Evolutionary conservation across 2,329 filamentous ascomycete species (phyloP), one percentile per base, ranked within the genome.

Genomic region (Trichoderma semiorbis): DNA sequence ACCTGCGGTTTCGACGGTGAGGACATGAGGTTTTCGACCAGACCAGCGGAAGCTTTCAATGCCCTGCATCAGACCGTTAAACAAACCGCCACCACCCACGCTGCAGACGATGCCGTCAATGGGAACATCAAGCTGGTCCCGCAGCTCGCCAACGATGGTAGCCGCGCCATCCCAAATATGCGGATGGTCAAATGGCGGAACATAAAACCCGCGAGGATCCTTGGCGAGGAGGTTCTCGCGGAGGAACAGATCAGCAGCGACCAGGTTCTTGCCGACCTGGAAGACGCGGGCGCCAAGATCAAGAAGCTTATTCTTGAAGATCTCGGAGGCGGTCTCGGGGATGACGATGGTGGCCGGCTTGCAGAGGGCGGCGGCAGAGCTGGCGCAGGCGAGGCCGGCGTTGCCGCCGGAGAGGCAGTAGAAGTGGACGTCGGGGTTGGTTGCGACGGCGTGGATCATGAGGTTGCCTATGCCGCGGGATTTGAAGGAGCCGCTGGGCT

Each of bases 401-500:
- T 97, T 97, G 71, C 94, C 94, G 72, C 93, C 93, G 3, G 90
- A 93, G 14, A 91, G 92, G 78, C 88, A 92, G 83, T 93, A 96
- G 86, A 96, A 95, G 83, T 93, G 92, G 2, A 85, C 82, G 7
- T 79, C 75, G 26, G 78, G 76, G 2, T 76, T 76, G 70, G 77
- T 73, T 5, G 75, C 72, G 73, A 83, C 78, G 70, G 81, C 80
- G 67, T 78, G 78, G 71, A 83, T 82, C 78, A 94, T 90, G 78
- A 92, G 87, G 80, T 92, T 88, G 64, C 93, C 92, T 73, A 95
- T 89, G 34, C 92, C 93, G 75, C 89, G 87, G 61, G 92, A 95
- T 81, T 97, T 96, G 89, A 97, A 97, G 50, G 92, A 95, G 74
- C 92, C 92, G 26, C 91, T 92, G 5, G 93, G 94, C 78, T 97